Conservation (phyloP, 805 yeast genomes). For the Saturnispora ahearnii region DNA sequence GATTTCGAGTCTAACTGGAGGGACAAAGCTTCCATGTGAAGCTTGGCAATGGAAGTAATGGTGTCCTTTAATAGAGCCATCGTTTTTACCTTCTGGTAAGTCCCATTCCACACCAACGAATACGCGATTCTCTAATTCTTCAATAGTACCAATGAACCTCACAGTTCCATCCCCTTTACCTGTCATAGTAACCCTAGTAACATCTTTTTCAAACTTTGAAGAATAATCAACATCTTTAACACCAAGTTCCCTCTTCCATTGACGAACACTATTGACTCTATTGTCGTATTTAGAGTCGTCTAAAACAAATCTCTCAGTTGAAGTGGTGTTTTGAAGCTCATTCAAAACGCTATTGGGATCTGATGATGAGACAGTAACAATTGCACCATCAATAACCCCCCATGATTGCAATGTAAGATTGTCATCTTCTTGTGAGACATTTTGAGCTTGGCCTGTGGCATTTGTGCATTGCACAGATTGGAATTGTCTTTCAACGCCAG, state of each 20-base stretch:
- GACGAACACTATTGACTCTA: slow-evolving; percentile 53
- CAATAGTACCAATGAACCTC: slow-evolving; percentile 58
- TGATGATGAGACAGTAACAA: background rate
- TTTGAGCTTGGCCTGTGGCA: background rate
- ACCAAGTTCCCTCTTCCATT: slow-evolving; percentile 64
- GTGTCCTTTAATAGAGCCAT: slow-evolving; percentile 61
- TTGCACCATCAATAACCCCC: background rate
- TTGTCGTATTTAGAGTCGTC: slow-evolving; percentile 54
- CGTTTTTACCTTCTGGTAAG: slow-evolving; percentile 79
- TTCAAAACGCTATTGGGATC: background rate
- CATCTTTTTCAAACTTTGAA: slow-evolving; percentile 23
- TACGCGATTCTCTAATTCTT: slow-evolving; percentile 44
- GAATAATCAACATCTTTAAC: slow-evolving; percentile 58
- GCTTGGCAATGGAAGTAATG: slow-evolving; percentile 46
- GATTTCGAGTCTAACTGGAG: slow-evolving; percentile 57
- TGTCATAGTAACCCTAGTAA: slow-evolving; percentile 43
- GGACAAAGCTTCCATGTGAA: slow-evolving; percentile 70
- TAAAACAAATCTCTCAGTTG: slow-evolving; percentile 29
- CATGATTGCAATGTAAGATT: background rate
- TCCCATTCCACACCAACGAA: slow-evolving; percentile 89
- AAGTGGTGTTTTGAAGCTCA: background rate
- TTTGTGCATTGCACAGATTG: slow-evolving; percentile 27
- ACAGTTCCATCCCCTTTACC: slow-evolving; percentile 66
- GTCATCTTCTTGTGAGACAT: background rate
- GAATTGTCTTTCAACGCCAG: slow-evolving; percentile 58